Evolutionary conservation across 1,284 basidiomycete genomes (phyloP), one percentile per base, ranked within the genome.

Genomic region (Pseudozyma sp.): DNA sequence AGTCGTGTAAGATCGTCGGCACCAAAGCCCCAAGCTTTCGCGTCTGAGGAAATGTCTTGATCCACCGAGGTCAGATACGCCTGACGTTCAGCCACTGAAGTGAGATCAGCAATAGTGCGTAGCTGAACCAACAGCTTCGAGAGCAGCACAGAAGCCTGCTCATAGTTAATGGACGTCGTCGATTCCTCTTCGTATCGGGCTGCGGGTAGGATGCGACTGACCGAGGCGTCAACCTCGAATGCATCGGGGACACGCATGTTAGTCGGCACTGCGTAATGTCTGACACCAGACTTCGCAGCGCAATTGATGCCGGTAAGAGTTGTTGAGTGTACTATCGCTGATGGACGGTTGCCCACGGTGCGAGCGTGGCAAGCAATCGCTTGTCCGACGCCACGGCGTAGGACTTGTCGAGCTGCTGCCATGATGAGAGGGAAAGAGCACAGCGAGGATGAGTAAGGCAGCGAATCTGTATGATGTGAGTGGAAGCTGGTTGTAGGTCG

Each of bases 111-210:
- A 2, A 45, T 59, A 31, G 69, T 59, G 19, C 74, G 60, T 0
- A 76, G 74, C 56, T 76, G 74, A 14, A 75, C 53, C 34, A 75
- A 45, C 25, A 70, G n/a, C 38, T 59, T 70, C n/a, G 63, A 49
- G 16, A 70, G 35, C 16, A 75, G 48, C 1, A 48, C 52, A 44
- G 63, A 54, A 18, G 67, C 71, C 34, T 66, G 62, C 5, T 52
- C 38, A 50, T 74, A 60, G 10, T 14, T 45, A 47, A 73, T 54
- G 31, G 56, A 43, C 19, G 21, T 40, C 11, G 48, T 31, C 14
- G 63, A 12, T 21, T 38, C 50, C 14, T 52, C 10, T 19, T 56
- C 49, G 42, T 70, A 70, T n/a, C 68, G 61, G 3, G 57, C 25
- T 3, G 53, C 35, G 19, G 70, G 65, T 18, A 68, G 42, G 42